phyloP scores from a whole-genome alignment of 768 basidiomycete species.

The Inosperma sp. region DNA sequence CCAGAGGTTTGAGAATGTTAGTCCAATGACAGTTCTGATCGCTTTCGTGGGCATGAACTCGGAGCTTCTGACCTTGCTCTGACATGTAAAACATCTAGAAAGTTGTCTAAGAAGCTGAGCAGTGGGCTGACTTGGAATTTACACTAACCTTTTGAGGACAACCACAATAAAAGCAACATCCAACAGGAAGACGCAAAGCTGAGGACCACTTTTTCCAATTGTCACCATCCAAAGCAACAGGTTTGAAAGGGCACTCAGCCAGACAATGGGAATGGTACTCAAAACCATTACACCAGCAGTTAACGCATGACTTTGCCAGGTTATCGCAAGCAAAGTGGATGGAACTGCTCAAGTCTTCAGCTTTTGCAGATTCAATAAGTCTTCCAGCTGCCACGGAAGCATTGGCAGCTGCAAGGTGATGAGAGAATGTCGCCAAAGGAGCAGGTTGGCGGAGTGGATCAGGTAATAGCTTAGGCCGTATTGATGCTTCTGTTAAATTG shows the following conservation, averaged over 20 bases:
- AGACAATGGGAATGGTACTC: slow-evolving; percentile 4
- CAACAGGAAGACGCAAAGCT: not conserved
- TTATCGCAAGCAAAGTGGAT: slow-evolving; percentile 5
- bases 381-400: not conserved
- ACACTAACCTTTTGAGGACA: slow-evolving; percentile 9
- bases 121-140: too few relatives aligned
- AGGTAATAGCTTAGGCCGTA: not conserved
- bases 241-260: not conserved
- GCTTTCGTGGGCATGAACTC: not conserved
- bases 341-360: not conserved
- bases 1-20: slow-evolving; percentile 1
- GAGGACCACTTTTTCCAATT: not conserved
- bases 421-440: not conserved
- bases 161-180: slow-evolving; percentile 8
- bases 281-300: slow-evolving; percentile 6
- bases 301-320: slow-evolving; percentile 7
- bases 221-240: not conserved
- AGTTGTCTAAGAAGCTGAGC: not conserved
- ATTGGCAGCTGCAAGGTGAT: not conserved
- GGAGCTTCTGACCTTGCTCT: not conserved
- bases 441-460: not conserved
- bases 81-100: not conserved
- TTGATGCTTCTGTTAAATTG: not conserved
- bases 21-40: slow-evolving; percentile 4
- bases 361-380: not conserved